Conservation (phyloP, 768 basidiomycete genomes). For the Lactarius hatsudake region DNA sequence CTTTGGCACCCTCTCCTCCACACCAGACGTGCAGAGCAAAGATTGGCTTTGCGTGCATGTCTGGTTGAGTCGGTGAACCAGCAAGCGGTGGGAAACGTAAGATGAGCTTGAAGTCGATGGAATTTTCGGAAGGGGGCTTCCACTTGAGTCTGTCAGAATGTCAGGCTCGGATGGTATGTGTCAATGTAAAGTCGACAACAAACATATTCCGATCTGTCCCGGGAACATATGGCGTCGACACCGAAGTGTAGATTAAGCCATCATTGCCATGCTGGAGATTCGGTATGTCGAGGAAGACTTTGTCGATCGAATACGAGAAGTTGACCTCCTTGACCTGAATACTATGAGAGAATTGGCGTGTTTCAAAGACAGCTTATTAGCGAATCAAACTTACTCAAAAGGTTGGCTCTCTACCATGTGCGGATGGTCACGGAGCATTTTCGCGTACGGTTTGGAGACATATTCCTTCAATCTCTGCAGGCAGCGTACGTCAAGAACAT, state of each 20-base stretch:
- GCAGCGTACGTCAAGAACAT: neutral
- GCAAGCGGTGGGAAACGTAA: slow-evolving; percentile 81
- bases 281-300: slow-evolving; percentile 87
- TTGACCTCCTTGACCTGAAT: slow-evolving; percentile 86
- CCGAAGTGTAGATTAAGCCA: slow-evolving; percentile 95
- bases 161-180: neutral
- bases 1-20: slow-evolving; percentile 55
- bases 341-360: slow-evolving; percentile 39
- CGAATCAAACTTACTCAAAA: slow-evolving; percentile 65
- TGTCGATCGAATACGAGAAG: slow-evolving; percentile 82
- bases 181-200: slow-evolving; percentile 11
- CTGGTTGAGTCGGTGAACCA: slow-evolving; percentile 57
- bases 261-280: slow-evolving; percentile 88
- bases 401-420: slow-evolving; percentile 62
- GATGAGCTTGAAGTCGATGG: slow-evolving; percentile 94
- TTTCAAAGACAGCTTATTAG: neutral
- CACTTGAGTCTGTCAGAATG: slow-evolving; percentile 78
- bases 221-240: slow-evolving; percentile 70
- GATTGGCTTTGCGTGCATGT: slow-evolving; percentile 80
- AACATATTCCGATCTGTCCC: slow-evolving; percentile 90
- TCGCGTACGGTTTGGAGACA: slow-evolving; percentile 78
- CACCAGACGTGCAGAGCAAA: slow-evolving; percentile 83
- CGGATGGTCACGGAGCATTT: slow-evolving; percentile 67
- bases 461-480: slow-evolving; percentile 71
- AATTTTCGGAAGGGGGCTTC: slow-evolving; percentile 98